Evolutionary conservation across 768 basidiomycete species (phyloP).

Genomic region (Tulasnella sp.): DNA sequence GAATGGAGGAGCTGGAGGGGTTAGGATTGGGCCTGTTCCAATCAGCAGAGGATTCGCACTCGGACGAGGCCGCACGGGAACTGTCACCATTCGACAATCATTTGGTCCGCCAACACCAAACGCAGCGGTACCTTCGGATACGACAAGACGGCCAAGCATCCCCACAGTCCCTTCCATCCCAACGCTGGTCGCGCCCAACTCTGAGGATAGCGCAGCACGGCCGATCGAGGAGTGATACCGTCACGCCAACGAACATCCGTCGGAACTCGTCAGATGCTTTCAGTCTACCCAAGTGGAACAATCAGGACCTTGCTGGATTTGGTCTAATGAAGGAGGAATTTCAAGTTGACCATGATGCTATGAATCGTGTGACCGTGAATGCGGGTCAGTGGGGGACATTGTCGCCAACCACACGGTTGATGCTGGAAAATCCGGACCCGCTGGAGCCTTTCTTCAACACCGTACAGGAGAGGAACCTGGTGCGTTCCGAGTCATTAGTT

Average conservation of each 20-base stretch:
- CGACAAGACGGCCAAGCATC: not conserved
- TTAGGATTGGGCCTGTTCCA: slow-evolving; percentile 9
- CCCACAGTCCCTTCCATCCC: slow-evolving; percentile 1
- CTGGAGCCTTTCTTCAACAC: slow-evolving; percentile 20
- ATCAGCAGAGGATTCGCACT: slow-evolving; percentile 13
- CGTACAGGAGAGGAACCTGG: slow-evolving; percentile 20
- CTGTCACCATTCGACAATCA: slow-evolving; percentile 11
- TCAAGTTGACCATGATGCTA: not conserved
- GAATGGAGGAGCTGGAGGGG: not conserved
- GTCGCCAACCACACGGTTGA: slow-evolving; percentile 5
- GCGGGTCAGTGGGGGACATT: slow-evolving; percentile 16
- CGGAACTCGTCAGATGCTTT: not conserved
- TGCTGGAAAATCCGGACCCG: slow-evolving; percentile 16
- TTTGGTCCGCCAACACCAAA: slow-evolving; percentile 2
- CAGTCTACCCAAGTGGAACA: not conserved
- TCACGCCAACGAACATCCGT: slow-evolving; percentile 9
- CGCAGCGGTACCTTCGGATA: not conserved
- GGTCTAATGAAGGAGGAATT: not conserved
- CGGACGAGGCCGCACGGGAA: slow-evolving; percentile 11
- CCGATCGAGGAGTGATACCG: slow-evolving; percentile 10
- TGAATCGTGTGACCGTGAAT: not conserved
- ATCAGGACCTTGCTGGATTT: not conserved
- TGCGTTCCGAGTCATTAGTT: slow-evolving; percentile 13
- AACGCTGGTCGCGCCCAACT: not conserved
- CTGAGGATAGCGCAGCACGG: not conserved